Evolutionary conservation across 352 stramenopile species (phyloP), one percentile per base, ranked within the genome.

Genomic region (Globisporangium orthogonon): DNA sequence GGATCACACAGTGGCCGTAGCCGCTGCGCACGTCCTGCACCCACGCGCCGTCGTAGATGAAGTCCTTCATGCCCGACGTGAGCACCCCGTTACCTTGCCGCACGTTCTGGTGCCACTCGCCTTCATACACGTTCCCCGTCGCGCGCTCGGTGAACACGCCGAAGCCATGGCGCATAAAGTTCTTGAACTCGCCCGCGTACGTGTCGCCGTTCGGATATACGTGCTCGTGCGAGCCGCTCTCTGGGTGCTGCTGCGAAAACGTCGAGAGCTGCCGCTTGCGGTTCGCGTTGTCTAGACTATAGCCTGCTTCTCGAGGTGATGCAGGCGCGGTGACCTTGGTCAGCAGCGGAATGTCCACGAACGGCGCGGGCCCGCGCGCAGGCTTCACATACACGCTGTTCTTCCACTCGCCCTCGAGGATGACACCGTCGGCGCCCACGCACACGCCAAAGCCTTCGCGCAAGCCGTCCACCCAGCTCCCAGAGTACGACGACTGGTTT

Each of bases 401-500:
- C 44, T 78, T 66, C 82, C 82, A 92, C 50, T 86, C 72, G 23
- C 82, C 82, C 40, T 92, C 79, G 6, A 92, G 65, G 28, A 87
- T 87, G 9, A 61, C 65, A 33, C 82, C 77, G 29, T 90, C 74
- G 0, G 67, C 59, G 51, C 83, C 77, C 4, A 87, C 65, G 55
- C 77, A 87, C 17, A 87, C 67, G 14, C 90, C 88, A 17, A 73
- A 67, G 3, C 89, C 91, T 65, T 97, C 78, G 50, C 86, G 74
- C 17, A 89, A 61, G 3, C 86, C 88, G 47, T 96, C 73, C 6
- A 86, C 57, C 77, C 78, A 98, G 9, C 67, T 58, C 0, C 95
- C 95, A 2, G 80, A 90, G 61, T 97, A 98, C 13, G 95, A 79
- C 54, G 91, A 83, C 10, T 92, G 91, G 52, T 96, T 96, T 28